Conservation (phyloP, 805 yeast genomes). For the Lipomyces yamanashiensis region DNA sequence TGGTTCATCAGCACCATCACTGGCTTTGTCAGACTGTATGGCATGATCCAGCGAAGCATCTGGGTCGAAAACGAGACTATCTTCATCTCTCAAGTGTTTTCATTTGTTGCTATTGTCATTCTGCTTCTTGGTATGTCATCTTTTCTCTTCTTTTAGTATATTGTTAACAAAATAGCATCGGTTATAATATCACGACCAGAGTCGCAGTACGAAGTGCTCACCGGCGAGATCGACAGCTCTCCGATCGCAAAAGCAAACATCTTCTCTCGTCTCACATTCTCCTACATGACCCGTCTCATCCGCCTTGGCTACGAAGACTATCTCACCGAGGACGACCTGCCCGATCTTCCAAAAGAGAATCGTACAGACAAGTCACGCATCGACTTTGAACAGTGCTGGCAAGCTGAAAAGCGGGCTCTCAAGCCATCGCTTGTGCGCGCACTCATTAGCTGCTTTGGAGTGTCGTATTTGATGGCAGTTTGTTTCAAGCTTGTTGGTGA, state of each 20-base stretch:
- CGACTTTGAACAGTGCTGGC: slow-evolving; percentile 68
- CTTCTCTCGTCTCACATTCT: slow-evolving; percentile 75
- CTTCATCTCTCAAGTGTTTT: slow-evolving; percentile 9
- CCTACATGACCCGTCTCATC: slow-evolving; percentile 90
- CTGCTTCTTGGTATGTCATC: slow-evolving; percentile 14
- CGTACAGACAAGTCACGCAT: slow-evolving; percentile 51
- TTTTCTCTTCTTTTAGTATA: neutral
- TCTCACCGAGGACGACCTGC: slow-evolving; percentile 64
- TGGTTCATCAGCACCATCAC: slow-evolving; percentile 62
- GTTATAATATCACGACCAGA: slow-evolving; percentile 45
- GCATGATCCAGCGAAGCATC: slow-evolving; percentile 22
- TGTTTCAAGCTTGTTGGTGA: slow-evolving; percentile 75
- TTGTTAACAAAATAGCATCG: neutral
- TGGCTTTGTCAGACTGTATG: slow-evolving; percentile 25
- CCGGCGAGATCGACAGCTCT: slow-evolving; percentile 43
- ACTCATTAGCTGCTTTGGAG: slow-evolving; percentile 70
- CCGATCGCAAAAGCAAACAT: slow-evolving; percentile 62
- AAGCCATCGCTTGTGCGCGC: slow-evolving; percentile 65
- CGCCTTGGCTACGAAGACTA: slow-evolving; percentile 70
- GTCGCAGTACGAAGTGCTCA: slow-evolving; percentile 43
- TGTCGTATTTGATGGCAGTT: slow-evolving; percentile 69
- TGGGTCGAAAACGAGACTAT: slow-evolving; percentile 4
- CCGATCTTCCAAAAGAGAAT: slow-evolving; percentile 71
- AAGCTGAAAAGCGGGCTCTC: slow-evolving; percentile 48
- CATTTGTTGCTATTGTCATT: slow-evolving; percentile 14